Base-by-base conservation (phyloP, 164 flowering plant species). In the Tetracentron sinense region DNA sequence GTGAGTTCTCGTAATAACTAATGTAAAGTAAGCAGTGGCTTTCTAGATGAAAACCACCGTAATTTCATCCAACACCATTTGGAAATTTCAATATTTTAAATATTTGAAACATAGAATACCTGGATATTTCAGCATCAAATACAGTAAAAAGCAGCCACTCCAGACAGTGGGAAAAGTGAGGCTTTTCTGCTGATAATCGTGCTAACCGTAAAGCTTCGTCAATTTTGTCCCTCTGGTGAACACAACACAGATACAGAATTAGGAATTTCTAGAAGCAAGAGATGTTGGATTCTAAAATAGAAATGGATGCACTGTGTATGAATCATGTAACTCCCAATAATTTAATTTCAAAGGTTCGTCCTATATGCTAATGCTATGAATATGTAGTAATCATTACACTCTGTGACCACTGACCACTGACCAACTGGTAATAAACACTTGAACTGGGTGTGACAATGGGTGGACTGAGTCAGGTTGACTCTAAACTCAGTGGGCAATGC, bases 81-180 rank as follows among this genome's bases (percentile, higher is more conserved):
- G 15, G 17, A 48, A 28, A 11, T 27, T 38, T 30, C 31, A 10
- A 48, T 38, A 47, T 27, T 42, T 20, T 14, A 31, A 48, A 51
- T 7, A 31, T 54, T 25, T 50, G 25, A 22, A 33, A 25, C 27
- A 59, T 7, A 23, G 25, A 14, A 58, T 81, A 91, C 99, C 99
- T 85, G 49, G 97, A 89, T 79, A 91, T 89, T 56, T 92, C 99
- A 48, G 97, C 89, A 72, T 95, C 99, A 83, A 95, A 95, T 27
- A 95, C 97, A 16, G 99, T 91, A 66, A 95, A 94, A 62, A 95
- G 97, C 70, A 95, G 97, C 99, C 99, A 95, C 81, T 95, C 99
- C 77, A 95, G 71, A 72, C 99, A 95, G 78, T 89, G 96, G 47
- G 92, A 89, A 77, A 95, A 95, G 72, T 92, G 99, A 70, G 97